phyloP scores from a whole-genome alignment of 352 stramenopile genomes.

The Globisporangium mamillatum region DNA sequence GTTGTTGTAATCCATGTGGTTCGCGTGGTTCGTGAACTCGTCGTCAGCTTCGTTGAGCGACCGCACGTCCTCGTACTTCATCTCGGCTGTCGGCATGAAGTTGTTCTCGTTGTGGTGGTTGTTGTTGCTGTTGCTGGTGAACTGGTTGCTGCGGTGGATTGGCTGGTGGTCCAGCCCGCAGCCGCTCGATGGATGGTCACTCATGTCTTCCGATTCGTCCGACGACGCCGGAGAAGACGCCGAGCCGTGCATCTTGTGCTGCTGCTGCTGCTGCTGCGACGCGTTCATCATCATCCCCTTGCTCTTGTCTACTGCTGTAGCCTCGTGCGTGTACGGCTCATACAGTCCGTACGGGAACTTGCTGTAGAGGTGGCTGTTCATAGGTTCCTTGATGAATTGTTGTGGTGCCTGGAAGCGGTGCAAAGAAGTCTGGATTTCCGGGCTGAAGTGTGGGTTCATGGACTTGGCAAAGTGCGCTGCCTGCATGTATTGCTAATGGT shows the following conservation, averaged over 20 bases:
- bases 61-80: conserved; percentile 56
- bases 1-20: conserved; percentile 62
- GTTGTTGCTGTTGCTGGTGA: not conserved
- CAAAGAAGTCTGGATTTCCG: conserved; percentile 17
- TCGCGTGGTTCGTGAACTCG: conserved; percentile 42
- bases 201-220: conserved; percentile 26
- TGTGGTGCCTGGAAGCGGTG: conserved; percentile 19
- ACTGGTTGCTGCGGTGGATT: conserved; percentile 13
- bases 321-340: conserved; percentile 33
- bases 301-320: not conserved
- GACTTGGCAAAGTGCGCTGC: conserved; percentile 7
- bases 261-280: not conserved
- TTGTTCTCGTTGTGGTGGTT: conserved; percentile 10
- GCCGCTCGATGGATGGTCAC: conserved; percentile 21
- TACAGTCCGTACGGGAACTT: conserved; percentile 32
- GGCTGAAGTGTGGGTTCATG: conserved; percentile 12
- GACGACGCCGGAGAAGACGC: conserved; percentile 4
- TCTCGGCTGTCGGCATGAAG: conserved; percentile 33
- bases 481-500: conserved; percentile 14
- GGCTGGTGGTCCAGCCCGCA: conserved; percentile 23
- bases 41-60: conserved; percentile 46
- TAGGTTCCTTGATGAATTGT: conserved; percentile 12
- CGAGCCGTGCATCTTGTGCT: conserved; percentile 7
- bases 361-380: conserved; percentile 14
- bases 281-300: conserved; percentile 1